Percentiles rank a stretch among this genome's conserved stretches.
Evolutionary conservation across 371 early-diverging fungal species (phyloP).

Genomic region (Mucor piriformis): DNA sequence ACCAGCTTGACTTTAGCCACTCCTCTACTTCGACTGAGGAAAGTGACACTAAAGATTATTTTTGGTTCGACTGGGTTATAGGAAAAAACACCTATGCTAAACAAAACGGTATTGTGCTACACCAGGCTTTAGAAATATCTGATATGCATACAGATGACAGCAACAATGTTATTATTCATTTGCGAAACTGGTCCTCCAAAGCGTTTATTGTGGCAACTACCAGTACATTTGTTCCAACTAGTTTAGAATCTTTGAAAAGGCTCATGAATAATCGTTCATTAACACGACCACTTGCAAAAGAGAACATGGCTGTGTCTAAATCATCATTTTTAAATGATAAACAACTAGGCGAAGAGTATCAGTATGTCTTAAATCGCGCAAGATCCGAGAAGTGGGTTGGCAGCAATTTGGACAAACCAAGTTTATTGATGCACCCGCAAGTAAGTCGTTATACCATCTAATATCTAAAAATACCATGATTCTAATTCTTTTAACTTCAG

Average conservation of each 20-base stretch:
- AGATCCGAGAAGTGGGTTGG: slow-evolving; percentile 56
- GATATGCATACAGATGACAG: slow-evolving; percentile 12
- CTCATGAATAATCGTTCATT: neutral
- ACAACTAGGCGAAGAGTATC: slow-evolving; percentile 57
- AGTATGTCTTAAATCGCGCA: slow-evolving; percentile 57
- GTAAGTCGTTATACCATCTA: slow-evolving; percentile 30
- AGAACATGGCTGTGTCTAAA: neutral
- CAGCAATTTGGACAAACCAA: slow-evolving; percentile 54
- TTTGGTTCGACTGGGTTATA: slow-evolving; percentile 26
- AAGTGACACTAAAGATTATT: neutral
- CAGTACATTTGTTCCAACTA: slow-evolving; percentile 32
- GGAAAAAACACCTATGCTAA: slow-evolving; percentile 9
- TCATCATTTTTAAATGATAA: slow-evolving; percentile 41
- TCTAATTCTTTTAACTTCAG: neutral
- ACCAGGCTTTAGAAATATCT: slow-evolving; percentile 13
- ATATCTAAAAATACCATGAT: too few relatives aligned
- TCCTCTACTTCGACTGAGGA: neutral
- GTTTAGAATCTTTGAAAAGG: neutral
- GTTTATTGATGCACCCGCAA: slow-evolving; percentile 50
- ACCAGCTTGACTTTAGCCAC: neutral
- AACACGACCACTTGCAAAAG: neutral
- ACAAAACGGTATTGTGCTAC: slow-evolving; percentile 4
- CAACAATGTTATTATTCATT: slow-evolving; percentile 9
- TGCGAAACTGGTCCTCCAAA: slow-evolving; percentile 18
- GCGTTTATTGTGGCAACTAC: slow-evolving; percentile 32